phyloP scores from a whole-genome alignment of 139 green algal species.

The Coelastrella sp. region DNA sequence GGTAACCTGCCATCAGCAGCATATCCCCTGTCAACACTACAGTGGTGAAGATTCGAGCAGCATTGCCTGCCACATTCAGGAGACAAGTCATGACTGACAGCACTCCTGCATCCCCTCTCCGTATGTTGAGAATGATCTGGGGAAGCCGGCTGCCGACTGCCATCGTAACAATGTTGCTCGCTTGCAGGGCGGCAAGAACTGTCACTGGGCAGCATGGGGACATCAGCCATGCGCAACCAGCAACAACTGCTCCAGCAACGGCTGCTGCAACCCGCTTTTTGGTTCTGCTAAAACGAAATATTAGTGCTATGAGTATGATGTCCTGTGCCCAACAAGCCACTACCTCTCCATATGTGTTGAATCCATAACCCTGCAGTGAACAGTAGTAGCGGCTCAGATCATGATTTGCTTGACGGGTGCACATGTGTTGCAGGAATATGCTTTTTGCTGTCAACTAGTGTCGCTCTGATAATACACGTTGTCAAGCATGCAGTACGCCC shows the following conservation, averaged over 20 bases:
- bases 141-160: constrained; percentile 69
- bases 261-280: neutral
- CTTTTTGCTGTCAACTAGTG: no score
- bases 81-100: constrained; percentile 71
- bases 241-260: constrained; percentile 14
- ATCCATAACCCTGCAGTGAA: constrained; percentile 60
- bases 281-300: constrained; percentile 53
- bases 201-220: constrained; percentile 41
- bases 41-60: constrained; percentile 80
- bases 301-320: constrained; percentile 69
- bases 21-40: constrained; percentile 72
- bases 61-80: constrained; percentile 81
- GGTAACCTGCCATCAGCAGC: constrained; percentile 53
- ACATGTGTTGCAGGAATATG: no score
- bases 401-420: no score
- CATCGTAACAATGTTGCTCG: constrained; percentile 67
- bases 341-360: constrained; percentile 78
- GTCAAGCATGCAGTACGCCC: no score
- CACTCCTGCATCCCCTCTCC: constrained; percentile 79
- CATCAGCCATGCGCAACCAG: constrained; percentile 59
- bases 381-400: neutral
- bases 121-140: constrained; percentile 83
- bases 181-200: constrained; percentile 65
- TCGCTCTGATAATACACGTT: no score
- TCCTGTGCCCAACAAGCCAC: constrained; percentile 78